phyloP scores from a whole-genome alignment of 768 basidiomycete genomes.

The Phylloporus rhodoxanthus region DNA sequence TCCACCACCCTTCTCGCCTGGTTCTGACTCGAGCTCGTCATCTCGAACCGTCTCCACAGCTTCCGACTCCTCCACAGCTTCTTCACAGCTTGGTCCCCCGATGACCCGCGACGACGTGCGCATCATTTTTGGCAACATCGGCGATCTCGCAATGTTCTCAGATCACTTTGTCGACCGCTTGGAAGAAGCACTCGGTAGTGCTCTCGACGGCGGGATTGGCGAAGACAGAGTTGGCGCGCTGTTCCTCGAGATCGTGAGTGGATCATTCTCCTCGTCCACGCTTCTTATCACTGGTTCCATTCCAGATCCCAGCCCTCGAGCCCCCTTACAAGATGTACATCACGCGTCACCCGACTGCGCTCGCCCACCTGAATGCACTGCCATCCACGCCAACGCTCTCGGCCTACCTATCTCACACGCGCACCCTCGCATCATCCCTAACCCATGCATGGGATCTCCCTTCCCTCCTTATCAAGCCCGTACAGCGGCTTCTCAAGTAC shows the following conservation, averaged over 20 bases:
- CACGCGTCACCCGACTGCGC: constrained; percentile 68
- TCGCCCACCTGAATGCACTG: constrained; percentile 56
- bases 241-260: constrained; percentile 63
- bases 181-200: constrained; percentile 58
- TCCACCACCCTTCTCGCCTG: constrained; percentile 25
- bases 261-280: background rate
- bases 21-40: constrained; percentile 34
- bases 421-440: constrained; percentile 58
- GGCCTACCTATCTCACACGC: constrained; percentile 62
- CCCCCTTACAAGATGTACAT: constrained; percentile 75
- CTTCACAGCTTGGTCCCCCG: constrained; percentile 46
- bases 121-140: constrained; percentile 72
- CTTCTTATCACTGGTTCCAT: background rate
- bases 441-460: constrained; percentile 91
- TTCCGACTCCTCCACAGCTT: constrained; percentile 47
- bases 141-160: constrained; percentile 67
- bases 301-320: constrained; percentile 64
- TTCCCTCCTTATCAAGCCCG: constrained; percentile 94
- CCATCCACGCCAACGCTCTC: constrained; percentile 41
- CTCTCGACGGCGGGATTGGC: constrained; percentile 59
- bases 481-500: constrained; percentile 94
- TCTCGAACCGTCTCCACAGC: constrained; percentile 39
- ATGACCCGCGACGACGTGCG: constrained; percentile 68
- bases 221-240: constrained; percentile 65
- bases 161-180: constrained; percentile 60